A percentile compares a stretch with the other conserved stretches of the same genome.
These are phyloP conservation scores for Neurospora tetraspora DNA, from an alignment of 495 filamentous ascomycete species.

Conservation along the genomic window DNA sequence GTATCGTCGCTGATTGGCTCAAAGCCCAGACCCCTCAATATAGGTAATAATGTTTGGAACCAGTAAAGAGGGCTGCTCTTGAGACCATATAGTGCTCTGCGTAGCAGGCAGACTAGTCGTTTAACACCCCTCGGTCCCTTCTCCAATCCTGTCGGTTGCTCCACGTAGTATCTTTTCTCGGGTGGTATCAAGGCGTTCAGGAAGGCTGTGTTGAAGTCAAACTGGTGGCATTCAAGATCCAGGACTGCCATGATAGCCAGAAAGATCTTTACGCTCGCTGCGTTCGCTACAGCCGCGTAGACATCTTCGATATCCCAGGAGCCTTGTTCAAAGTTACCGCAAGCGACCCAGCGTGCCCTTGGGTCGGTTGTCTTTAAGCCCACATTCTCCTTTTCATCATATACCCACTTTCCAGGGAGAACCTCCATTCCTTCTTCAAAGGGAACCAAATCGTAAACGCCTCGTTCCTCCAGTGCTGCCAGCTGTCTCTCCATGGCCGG, in stretches of 20 bases:
- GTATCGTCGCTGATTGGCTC: background rate
- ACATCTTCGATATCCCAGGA: background rate
- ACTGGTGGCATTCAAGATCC: background rate
- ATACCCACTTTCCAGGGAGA: too few species aligned
- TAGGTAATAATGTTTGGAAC: background rate
- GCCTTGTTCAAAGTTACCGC: too few species aligned
- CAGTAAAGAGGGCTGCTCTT: background rate
- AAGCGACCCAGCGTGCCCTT: too few species aligned
- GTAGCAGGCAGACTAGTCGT: background rate
- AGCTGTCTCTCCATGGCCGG: too few species aligned
- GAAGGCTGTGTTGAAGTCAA: constrained; percentile 4
- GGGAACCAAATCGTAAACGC: too few species aligned
- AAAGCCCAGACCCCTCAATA: constrained; percentile 1
- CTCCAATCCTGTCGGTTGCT: background rate
- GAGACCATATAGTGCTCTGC: constrained; percentile 1
- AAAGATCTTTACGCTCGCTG: background rate
- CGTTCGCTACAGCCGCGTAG: background rate
- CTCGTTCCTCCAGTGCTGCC: too few species aligned
- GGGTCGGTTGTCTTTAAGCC: too few species aligned
- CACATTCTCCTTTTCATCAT: too few species aligned
- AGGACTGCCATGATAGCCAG: background rate
- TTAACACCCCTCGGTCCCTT: background rate
- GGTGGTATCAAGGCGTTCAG: background rate
- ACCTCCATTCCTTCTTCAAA: too few species aligned
- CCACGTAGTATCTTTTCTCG: background rate